phyloP scores from a whole-genome alignment of 768 basidiomycete species.

The Gyrodon lividus region DNA sequence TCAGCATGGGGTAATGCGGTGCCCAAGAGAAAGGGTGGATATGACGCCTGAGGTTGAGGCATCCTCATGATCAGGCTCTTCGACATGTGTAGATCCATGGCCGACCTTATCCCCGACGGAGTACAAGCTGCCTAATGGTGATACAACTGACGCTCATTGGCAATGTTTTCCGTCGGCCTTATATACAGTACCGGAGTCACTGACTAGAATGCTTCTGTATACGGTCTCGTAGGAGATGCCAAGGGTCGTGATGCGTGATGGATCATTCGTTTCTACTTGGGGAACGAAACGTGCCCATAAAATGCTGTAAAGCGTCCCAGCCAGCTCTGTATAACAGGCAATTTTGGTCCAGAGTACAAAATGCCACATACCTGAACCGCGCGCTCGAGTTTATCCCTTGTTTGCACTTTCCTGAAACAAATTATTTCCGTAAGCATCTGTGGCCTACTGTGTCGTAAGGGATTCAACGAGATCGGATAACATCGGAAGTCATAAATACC shows the following conservation, averaged over 20 bases:
- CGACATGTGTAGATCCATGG: neutral
- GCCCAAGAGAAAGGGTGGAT: neutral
- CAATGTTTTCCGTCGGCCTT: neutral
- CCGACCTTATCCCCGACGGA: neutral
- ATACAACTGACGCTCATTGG: neutral
- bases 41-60: neutral
- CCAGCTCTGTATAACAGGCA: neutral
- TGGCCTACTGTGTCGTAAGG: too few species aligned
- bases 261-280: neutral
- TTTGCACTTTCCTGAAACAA: too few species aligned
- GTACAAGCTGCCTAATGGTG: neutral
- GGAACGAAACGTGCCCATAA: neutral
- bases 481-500: too few species aligned
- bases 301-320: neutral
- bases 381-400: too few species aligned
- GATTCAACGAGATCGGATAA: too few species aligned
- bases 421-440: too few species aligned
- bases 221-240: neutral
- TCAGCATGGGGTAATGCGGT: neutral
- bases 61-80: neutral
- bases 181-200: neutral
- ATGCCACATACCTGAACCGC: too few species aligned
- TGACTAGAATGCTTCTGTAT: neutral
- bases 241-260: neutral
- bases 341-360: too few species aligned